Percentiles rank a stretch among this genome's conserved stretches.
Evolutionary conservation across 768 basidiomycete species (phyloP).

Genomic region (Serpula lacrymans): DNA sequence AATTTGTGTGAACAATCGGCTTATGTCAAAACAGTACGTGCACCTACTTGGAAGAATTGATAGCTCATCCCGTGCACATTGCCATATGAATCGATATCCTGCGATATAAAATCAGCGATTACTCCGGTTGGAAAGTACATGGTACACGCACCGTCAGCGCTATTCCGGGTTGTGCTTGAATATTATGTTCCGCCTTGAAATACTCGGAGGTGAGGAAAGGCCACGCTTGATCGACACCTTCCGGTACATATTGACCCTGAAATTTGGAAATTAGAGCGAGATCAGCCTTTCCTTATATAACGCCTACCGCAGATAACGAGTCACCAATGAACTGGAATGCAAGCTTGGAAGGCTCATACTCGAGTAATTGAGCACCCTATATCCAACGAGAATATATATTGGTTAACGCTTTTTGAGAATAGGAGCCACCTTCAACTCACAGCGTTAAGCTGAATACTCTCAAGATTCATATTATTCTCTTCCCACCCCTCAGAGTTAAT

Average conservation of each 20-base stretch:
- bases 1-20: background rate
- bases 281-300: too few relatives aligned
- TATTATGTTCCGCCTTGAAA: slow-evolving; percentile 50
- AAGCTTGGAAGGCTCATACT: slow-evolving; percentile 43
- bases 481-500: slow-evolving; percentile 59
- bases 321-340: slow-evolving; percentile 58
- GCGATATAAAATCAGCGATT: background rate
- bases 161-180: slow-evolving; percentile 54
- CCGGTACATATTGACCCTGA: slow-evolving; percentile 52
- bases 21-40: background rate
- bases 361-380: slow-evolving; percentile 44
- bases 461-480: slow-evolving; percentile 52
- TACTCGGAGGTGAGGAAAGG: slow-evolving; percentile 47
- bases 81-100: slow-evolving; percentile 51
- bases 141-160: slow-evolving; percentile 37
- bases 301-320: slow-evolving; percentile 49
- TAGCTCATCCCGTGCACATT: slow-evolving; percentile 49
- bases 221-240: slow-evolving; percentile 57
- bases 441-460: slow-evolving; percentile 42
- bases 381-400: background rate
- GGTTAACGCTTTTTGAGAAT: background rate
- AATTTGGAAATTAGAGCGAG: slow-evolving; percentile 1
- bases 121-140: background rate
- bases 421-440: slow-evolving; percentile 29
- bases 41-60: slow-evolving; percentile 45